Evolutionary conservation across 257 asterid genomes (phyloP).

Genomic region (Gardenia jasminoides): DNA sequence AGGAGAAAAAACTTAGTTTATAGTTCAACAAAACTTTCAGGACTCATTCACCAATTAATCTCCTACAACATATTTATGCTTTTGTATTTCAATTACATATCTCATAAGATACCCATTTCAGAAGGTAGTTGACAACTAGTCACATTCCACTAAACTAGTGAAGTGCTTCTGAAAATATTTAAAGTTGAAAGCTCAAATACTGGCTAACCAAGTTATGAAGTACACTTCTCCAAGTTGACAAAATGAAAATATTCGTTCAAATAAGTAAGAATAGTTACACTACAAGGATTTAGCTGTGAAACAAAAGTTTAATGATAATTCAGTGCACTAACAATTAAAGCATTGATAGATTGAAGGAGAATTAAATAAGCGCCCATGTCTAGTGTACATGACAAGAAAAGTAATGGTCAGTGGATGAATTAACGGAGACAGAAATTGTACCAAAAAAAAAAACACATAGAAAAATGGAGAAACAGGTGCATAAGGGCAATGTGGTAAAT

Average conservation of each 20-base stretch:
- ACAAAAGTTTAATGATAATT: background rate
- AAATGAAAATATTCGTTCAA: no score
- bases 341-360: background rate
- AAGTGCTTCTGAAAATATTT: background rate
- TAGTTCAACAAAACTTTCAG: background rate
- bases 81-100: background rate
- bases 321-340: background rate
- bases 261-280: background rate
- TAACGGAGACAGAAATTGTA: no score
- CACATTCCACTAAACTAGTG: background rate
- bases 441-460: no score
- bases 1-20: background rate
- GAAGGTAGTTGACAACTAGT: background rate
- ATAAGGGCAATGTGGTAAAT: background rate
- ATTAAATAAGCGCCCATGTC: background rate
- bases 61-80: background rate
- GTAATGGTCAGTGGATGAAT: background rate
- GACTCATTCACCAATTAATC: background rate
- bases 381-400: background rate
- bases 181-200: no score
- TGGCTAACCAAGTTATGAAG: background rate
- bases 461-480: background rate
- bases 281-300: background rate
- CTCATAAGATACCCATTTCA: background rate
- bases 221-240: no score